These are phyloP conservation scores for Pholiota adiposa DNA, from an alignment of 1,284 basidiomycete genomes.

Conservation along the genomic window DNA sequence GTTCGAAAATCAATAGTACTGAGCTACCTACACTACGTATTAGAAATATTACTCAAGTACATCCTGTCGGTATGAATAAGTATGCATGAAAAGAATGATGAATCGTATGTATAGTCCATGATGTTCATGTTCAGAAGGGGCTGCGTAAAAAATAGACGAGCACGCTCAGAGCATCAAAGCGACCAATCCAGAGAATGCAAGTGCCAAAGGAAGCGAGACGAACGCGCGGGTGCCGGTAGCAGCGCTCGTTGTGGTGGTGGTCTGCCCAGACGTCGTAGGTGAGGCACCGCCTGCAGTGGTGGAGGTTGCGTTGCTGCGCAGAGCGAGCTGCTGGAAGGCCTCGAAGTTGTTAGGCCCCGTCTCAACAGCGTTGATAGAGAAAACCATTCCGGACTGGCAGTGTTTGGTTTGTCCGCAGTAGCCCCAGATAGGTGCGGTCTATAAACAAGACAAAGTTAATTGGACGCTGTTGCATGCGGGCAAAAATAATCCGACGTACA, in stretches of 20 bases:
- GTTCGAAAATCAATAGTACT: too few relatives aligned
- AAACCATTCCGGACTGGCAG: conserved; percentile 52
- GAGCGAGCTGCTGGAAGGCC: conserved; percentile 43
- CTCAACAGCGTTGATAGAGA: conserved; percentile 52
- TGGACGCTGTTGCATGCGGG: neutral
- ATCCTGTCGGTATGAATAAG: neutral
- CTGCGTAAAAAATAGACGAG: neutral
- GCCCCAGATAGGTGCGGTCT: conserved; percentile 54
- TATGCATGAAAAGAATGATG: neutral
- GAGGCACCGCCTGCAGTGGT: neutral
- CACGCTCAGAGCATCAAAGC: neutral
- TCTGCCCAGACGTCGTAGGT: neutral
- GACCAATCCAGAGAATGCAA: neutral
- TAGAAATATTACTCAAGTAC: neutral
- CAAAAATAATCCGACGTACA: conserved; percentile 35
- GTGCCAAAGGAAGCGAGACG: neutral
- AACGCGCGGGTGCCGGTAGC: neutral
- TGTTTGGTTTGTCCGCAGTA: conserved; percentile 50
- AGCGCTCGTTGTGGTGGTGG: neutral
- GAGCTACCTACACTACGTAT: neutral
- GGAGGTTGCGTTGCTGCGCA: conserved; percentile 12
- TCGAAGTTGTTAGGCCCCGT: conserved; percentile 48
- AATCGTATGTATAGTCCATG: neutral
- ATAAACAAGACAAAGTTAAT: neutral
- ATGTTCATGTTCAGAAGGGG: neutral